A percentile compares a stretch with the other conserved stretches of the same genome.
These are phyloP conservation scores for Cyclocybe aegerita DNA, from an alignment of 768 basidiomycete genomes.

Conservation along the genomic window DNA sequence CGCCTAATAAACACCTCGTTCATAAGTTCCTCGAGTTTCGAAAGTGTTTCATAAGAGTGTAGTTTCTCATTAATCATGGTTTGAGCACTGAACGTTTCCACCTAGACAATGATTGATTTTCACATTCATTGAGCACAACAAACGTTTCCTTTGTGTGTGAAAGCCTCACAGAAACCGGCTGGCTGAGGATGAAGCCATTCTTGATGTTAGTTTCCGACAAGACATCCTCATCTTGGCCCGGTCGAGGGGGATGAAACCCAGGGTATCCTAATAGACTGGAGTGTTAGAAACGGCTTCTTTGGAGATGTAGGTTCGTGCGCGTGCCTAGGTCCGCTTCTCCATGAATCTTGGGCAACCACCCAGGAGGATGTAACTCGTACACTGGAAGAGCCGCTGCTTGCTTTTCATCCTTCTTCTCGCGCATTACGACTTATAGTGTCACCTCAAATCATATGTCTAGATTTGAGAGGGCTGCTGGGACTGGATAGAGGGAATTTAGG, in stretches of 20 bases:
- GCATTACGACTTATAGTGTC: constrained; percentile 23
- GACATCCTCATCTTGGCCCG: constrained; percentile 73
- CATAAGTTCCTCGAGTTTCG: constrained; percentile 72
- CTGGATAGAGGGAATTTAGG: no score
- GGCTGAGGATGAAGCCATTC: constrained; percentile 56
- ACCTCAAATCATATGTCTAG: constrained; percentile 18
- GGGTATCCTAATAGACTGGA: constrained; percentile 53
- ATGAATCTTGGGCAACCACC: constrained; percentile 73
- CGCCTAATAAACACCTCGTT: constrained; percentile 70
- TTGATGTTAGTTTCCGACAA: constrained; percentile 65
- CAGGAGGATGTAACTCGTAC: constrained; percentile 68
- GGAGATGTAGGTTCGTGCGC: constrained; percentile 13
- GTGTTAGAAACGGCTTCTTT: no score
- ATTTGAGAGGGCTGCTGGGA: neutral
- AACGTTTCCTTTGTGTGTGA: neutral
- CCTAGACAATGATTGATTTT: constrained; percentile 33
- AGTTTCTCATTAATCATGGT: constrained; percentile 50
- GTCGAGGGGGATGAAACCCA: constrained; percentile 75
- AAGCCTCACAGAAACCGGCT: constrained; percentile 56
- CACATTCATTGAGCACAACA: neutral
- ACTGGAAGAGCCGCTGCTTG: constrained; percentile 36
- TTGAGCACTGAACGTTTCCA: constrained; percentile 63
- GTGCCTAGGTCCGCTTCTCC: constrained; percentile 67
- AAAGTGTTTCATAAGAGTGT: constrained; percentile 49
- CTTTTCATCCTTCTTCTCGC: constrained; percentile 33